Base-by-base conservation (phyloP, 768 basidiomycete species). In the Leccinum rimulosum region DNA sequence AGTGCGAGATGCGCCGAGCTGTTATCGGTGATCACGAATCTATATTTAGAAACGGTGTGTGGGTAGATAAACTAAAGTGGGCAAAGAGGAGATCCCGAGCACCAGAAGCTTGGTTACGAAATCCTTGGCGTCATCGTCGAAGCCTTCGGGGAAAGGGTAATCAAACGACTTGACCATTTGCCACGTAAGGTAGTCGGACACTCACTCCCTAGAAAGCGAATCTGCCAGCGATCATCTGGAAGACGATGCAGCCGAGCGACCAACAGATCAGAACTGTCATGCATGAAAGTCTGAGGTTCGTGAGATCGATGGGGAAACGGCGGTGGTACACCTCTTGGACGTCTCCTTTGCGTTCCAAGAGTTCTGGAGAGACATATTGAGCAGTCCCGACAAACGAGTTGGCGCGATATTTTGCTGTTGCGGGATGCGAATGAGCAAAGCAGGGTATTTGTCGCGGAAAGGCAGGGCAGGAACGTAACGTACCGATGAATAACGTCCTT, bases 161-260 rank as follows among this genome's bases (percentile, higher is more conserved):
- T 96, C 89, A 50, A 91, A 78, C 49, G 85, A 81, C 74, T 95
- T 90, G 75, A 98, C 92, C 76, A 93, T 94, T 69, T 97, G 89
- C 84, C 94, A 95, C 33, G 91, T 97, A 59, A 97, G 84, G 69
- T 95, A 98, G 59, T 98, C 93, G 1, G 95, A 94, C 6, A 87
- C 79, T 4, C 89, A 87, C 79, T 4, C 89, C 95, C 62, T 91
- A 84, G 77, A 99, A 99, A 2, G 95, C 91, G 64, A 95, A 95
- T 45, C 84, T 84, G 38, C 95, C 96, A 14, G 90, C 84, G 22
- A 22, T 22, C 22, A 22, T 22, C 22, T 22, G 22, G 22, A 22
- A 22, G 22, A 22, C 22, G 22, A 98, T 88, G 74, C 96, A 98
- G 2, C 95, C 97, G 28, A 97, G 80, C 6, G 94, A 92, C 96